Conservation (phyloP, 495 filamentous ascomycete species). For the Neurospora tetraspora region DNA sequence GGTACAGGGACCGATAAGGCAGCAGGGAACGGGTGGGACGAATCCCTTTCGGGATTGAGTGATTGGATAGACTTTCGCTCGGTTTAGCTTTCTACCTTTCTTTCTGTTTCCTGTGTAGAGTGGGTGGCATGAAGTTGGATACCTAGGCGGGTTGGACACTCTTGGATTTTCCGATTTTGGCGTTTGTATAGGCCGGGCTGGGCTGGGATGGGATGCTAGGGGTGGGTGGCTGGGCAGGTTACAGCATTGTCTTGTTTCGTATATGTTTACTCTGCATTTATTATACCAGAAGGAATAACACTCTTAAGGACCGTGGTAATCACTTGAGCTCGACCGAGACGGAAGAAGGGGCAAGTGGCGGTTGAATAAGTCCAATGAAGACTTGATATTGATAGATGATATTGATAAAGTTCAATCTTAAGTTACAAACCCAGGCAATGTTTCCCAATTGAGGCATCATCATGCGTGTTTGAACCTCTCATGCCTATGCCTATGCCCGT, state of each 20-base stretch:
- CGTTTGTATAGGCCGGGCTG: not conserved
- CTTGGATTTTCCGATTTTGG: not conserved
- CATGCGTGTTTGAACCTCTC: not conserved
- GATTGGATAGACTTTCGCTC: not conserved
- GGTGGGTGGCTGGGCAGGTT: not conserved
- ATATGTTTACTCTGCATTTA: not conserved
- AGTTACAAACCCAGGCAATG: not conserved
- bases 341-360: not conserved
- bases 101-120: not conserved
- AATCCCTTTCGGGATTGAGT: constrained; percentile 16
- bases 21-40: constrained; percentile 13
- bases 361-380: not conserved
- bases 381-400: not conserved
- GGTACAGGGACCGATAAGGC: constrained; percentile 12
- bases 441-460: not conserved
- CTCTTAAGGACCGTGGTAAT: not conserved
- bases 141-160: not conserved
- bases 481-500: not conserved
- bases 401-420: not conserved
- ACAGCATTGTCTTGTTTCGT: not conserved
- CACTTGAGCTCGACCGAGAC: not conserved
- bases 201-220: not conserved
- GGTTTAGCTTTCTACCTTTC: not conserved
- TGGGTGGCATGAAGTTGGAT: not conserved
- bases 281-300: not conserved